A percentile compares a stretch with the other conserved stretches of the same genome.
Conservation (phyloP, 1,284 basidiomycete genomes). For the Trichosporon ovoides region DNA sequence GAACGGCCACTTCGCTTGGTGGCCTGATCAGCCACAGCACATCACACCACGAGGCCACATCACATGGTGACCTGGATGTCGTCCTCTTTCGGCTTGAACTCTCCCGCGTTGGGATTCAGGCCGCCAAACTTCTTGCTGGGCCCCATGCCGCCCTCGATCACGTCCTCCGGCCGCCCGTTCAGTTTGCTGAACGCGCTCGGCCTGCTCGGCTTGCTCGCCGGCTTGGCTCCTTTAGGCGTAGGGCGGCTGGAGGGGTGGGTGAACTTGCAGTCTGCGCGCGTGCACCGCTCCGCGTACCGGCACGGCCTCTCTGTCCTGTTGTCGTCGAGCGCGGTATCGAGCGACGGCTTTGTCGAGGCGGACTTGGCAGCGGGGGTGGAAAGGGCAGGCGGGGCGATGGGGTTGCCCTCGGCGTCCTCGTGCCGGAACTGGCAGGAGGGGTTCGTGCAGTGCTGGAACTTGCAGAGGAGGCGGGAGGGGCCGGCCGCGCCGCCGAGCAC, state of each 20-base stretch:
- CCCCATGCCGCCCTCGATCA: slow-evolving; percentile 25
- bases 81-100: slow-evolving; percentile 31
- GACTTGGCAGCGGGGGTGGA: slow-evolving; percentile 16
- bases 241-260: slow-evolving; percentile 33
- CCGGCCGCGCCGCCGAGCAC: slow-evolving; percentile 52
- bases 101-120: slow-evolving; percentile 30
- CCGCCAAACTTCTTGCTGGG: slow-evolving; percentile 38
- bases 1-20: too few relatives aligned
- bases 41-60: not conserved
- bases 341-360: not conserved
- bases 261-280: slow-evolving; percentile 41
- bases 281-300: slow-evolving; percentile 42
- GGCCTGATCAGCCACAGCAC: too few relatives aligned
- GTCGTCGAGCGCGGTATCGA: slow-evolving; percentile 29
- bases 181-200: not conserved
- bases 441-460: slow-evolving; percentile 49
- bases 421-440: slow-evolving; percentile 48
- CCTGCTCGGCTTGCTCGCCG: too few relatives aligned
- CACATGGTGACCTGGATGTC: slow-evolving; percentile 24
- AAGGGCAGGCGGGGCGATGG: slow-evolving; percentile 46
- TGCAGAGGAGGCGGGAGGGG: slow-evolving; percentile 44
- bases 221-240: slow-evolving; percentile 13
- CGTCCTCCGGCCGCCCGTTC: slow-evolving; percentile 4
- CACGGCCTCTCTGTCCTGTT: slow-evolving; percentile 26
- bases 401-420: slow-evolving; percentile 47